Conservation (phyloP, 2,329 filamentous ascomycete species). For the Ceratocystis harringtonii region DNA sequence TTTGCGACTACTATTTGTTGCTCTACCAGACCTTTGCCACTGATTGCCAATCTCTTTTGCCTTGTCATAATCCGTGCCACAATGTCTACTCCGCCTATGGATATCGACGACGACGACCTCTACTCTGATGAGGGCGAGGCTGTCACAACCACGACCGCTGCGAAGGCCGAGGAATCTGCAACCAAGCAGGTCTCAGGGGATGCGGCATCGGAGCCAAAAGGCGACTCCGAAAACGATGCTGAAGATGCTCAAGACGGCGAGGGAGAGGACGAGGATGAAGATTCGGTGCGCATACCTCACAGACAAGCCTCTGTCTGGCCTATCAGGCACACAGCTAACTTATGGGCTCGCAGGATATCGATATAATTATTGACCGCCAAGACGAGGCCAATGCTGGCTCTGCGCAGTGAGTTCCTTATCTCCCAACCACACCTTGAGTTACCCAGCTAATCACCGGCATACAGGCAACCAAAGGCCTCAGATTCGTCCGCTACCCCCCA, state of each 20-base stretch:
- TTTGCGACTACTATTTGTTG: not conserved
- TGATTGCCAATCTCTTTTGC: not conserved
- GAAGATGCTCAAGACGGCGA: conserved; percentile 47
- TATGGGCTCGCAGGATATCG: conserved; percentile 39
- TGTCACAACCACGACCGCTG: conserved; percentile 27
- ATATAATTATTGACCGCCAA: conserved; percentile 53
- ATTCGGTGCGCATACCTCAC: conserved; percentile 12
- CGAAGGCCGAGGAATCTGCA: not conserved
- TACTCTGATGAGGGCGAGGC: conserved; percentile 42
- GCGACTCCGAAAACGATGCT: conserved; percentile 38
- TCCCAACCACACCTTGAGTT: not conserved
- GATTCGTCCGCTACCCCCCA: conserved; percentile 52
- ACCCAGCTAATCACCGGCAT: not conserved
- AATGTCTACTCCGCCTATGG: conserved; percentile 30
- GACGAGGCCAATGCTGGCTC: conserved; percentile 46
- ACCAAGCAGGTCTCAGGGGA: not conserved
- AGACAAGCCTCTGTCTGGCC: not conserved
- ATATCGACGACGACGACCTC: conserved; percentile 54
- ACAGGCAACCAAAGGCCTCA: conserved; percentile 46
- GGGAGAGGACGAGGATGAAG: conserved; percentile 41
- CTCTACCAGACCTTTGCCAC: not conserved
- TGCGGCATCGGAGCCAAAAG: not conserved
- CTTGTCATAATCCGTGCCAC: not conserved
- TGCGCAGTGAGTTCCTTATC: conserved; percentile 34
- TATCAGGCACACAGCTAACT: conserved; percentile 4